phyloP scores from a whole-genome alignment of 768 basidiomycete genomes.

The Lepiota venenata region DNA sequence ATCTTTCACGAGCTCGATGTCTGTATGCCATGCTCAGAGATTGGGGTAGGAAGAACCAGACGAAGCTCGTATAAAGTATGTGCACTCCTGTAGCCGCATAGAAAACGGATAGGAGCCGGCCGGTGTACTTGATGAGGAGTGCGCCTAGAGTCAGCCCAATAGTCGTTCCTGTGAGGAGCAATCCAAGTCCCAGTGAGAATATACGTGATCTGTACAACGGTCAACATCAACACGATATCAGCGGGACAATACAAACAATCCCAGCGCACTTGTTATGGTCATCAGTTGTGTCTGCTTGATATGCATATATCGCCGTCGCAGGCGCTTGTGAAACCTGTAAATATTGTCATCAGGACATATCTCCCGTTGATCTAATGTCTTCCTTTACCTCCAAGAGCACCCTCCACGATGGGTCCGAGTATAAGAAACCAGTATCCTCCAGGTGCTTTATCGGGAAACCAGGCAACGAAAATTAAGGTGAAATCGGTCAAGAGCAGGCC shows the following conservation, averaged over 20 bases:
- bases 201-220: slow-evolving; percentile 47
- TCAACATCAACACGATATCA: background rate
- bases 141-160: slow-evolving; percentile 74
- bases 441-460: slow-evolving; percentile 57
- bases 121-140: slow-evolving; percentile 56
- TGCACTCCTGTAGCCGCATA: slow-evolving; percentile 58
- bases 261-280: slow-evolving; percentile 47
- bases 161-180: slow-evolving; percentile 71
- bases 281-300: slow-evolving; percentile 64
- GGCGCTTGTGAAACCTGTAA: slow-evolving; percentile 46
- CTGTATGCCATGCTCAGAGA: slow-evolving; percentile 57
- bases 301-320: slow-evolving; percentile 57
- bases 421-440: slow-evolving; percentile 83
- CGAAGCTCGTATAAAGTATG: slow-evolving; percentile 41
- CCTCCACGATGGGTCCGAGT: slow-evolving; percentile 65
- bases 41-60: slow-evolving; percentile 72
- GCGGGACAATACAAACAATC: background rate
- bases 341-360: slow-evolving; percentile 1
- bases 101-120: slow-evolving; percentile 61
- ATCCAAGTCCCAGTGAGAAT: slow-evolving; percentile 64
- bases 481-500: slow-evolving; percentile 64
- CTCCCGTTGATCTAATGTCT: background rate
- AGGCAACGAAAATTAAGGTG: slow-evolving; percentile 63
- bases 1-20: slow-evolving; percentile 32
- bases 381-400: slow-evolving; percentile 65